Percentiles rank a stretch among this genome's conserved stretches.
These are phyloP conservation scores for Phylloporus scabripes DNA, from an alignment of 768 basidiomycete genomes.

Conservation along the genomic window DNA sequence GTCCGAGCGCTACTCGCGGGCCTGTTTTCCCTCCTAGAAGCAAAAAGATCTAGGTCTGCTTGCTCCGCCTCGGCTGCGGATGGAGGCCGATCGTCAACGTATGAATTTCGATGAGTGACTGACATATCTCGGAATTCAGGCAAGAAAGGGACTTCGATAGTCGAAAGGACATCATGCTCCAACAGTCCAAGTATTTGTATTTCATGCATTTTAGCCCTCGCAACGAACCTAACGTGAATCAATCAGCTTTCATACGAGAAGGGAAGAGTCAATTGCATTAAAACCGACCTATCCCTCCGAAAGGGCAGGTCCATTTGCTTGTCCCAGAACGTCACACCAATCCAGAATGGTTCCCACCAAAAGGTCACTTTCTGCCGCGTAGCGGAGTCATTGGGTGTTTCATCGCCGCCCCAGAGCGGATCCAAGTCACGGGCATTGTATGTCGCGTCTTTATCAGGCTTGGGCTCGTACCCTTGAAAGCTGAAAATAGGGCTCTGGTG, in stretches of 20 bases:
- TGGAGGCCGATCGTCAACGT: constrained; percentile 32
- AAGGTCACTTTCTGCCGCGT: constrained; percentile 50
- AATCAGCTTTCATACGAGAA: background rate
- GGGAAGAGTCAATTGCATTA: background rate
- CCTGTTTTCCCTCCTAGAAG: constrained; percentile 39
- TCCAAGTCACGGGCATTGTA: constrained; percentile 48
- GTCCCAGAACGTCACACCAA: constrained; percentile 81
- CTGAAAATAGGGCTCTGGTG: constrained; percentile 93
- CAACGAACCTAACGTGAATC: constrained; percentile 64
- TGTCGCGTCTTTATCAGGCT: constrained; percentile 45
- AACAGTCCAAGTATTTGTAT: constrained; percentile 92
- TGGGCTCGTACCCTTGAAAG: constrained; percentile 66
- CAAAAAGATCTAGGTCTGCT: constrained; percentile 70
- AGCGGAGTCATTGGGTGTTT: constrained; percentile 34
- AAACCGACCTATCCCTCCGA: constrained; percentile 60
- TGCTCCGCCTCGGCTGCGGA: constrained; percentile 59
- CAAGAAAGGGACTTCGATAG: constrained; percentile 81
- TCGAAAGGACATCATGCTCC: constrained; percentile 85
- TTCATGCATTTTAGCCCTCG: constrained; percentile 95
- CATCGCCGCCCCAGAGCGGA: constrained; percentile 72
- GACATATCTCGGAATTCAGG: constrained; percentile 37
- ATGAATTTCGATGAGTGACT: constrained; percentile 30
- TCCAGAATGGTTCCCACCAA: constrained; percentile 92
- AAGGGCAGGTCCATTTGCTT: constrained; percentile 82
- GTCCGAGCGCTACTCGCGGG: constrained; percentile 28